Base-by-base conservation (phyloP, 2,329 filamentous ascomycete genomes). In the Colletotrichum tropicale region DNA sequence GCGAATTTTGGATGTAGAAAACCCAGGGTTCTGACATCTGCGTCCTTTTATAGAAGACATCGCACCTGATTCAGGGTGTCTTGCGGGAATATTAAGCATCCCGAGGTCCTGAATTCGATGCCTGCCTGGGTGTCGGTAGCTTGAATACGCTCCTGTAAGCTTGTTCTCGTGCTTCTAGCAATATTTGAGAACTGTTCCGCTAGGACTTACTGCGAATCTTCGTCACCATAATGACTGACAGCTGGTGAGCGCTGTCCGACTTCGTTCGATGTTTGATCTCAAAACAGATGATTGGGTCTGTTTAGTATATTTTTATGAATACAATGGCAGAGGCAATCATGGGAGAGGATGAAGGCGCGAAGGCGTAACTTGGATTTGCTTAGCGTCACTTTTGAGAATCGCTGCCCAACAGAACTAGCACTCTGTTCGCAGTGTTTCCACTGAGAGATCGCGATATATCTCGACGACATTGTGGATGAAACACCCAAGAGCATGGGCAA, bases 201-300 rank as follows among this genome's bases (percentile, higher is more conserved):
- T 1, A 13, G 10, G 4, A 9, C 32, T 6, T 13, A 8, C 28
- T 28, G 34, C 34, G 7, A 16, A 38, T 43, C 36, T 43, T 43
- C 36, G 2, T 43, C 8, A 10, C 0, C 8, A 1, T 43, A 0
- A 43, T 18, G 8, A 0, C 1, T 1, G 36, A 43, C 36, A 43
- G 36, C 16, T 38, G 36, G 36, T 43, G 16, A 18, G 5, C 36
- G 36, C 36, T 18, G 36, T 2, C 36, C 36, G 43, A 21, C 18
- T 10, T 48, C 43, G 18, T 48, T 48, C 18, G 43, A 48, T 1
- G 0, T 0, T 12, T 12, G n/a, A 48, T 21, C 0, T 21, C 6
- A 48, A 21, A 12, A 48, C 0, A 13, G 43, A 13, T 4, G 10
- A 12, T 13, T 48, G n/a, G 0, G n/a, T 48, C 43, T 21, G 6